Base-by-base conservation (phyloP, 208 protist species). In the Lotmaria passim region DNA sequence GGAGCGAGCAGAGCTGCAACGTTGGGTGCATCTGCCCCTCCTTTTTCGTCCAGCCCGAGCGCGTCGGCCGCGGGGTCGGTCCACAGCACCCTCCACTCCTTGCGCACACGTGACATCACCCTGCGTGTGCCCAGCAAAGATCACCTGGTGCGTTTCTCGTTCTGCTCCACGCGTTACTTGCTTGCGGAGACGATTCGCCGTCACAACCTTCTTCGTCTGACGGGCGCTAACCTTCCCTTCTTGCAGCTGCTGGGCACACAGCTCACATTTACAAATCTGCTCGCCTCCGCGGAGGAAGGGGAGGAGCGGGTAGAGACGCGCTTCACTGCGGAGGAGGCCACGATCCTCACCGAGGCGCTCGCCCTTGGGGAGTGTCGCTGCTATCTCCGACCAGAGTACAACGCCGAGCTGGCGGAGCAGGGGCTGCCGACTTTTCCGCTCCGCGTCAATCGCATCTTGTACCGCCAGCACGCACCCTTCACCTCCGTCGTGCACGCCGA, bases 311-410 rank as follows among this genome's bases (percentile, higher is more conserved):
- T 95, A 19, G 78, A 80, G 34, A 44, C 69, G 15, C 79, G 83
- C 3, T 84, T 91, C 58, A 87, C 78, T 0, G 48, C 62, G 12
- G 74, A 87, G 39, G 81, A 90, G 39, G 81, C 82, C 10, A 90
- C 84, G 14, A 81, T 91, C 23, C 24, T 81, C 41, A 81, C 74
- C 1, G 80, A 91, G 46, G 76, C 90, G 14, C 48, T 93, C 39
- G 90, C 85, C 7, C 81, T 95, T 44, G 90, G 90, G 2, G 90
- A 95, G 77, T 88, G 83, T 43, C 72, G 83, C n/a, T 82, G 81
- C 56, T 86, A 82, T 69, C 44, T 94, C 0, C 52, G 75, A 7
- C 41, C 75, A 23, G 34, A 74, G 38, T 67, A 78, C 71, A 88
- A 89, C 57, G 71, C 43, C 6, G 48, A 73, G 39, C 52, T 80